These are phyloP conservation scores for Penicillium cinerascens DNA, from an alignment of 495 filamentous ascomycete species.

Conservation along the genomic window DNA sequence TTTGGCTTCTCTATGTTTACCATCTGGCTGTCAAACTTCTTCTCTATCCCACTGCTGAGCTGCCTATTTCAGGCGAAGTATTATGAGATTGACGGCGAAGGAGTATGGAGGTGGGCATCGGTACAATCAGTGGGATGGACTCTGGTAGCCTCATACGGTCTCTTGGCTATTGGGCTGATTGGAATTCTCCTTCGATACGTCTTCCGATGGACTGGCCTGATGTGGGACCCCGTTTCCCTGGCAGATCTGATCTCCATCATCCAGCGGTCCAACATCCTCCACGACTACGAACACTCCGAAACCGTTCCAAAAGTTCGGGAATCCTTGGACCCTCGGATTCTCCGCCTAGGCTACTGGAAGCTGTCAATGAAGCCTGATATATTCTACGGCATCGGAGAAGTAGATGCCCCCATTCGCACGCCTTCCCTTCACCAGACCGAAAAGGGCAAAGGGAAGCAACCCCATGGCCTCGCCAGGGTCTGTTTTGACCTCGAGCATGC, in stretches of 20 bases:
- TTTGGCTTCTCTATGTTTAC: conserved; percentile 52
- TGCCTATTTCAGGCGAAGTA: conserved; percentile 60
- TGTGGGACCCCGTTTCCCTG: conserved; percentile 79
- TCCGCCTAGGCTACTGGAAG: conserved; percentile 82
- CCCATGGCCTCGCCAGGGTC: conserved; percentile 28
- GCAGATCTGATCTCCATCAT: conserved; percentile 74
- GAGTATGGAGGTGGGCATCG: conserved; percentile 71
- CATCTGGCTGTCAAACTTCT: conserved; percentile 61
- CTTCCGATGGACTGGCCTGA: conserved; percentile 63
- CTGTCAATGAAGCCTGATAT: conserved; percentile 54
- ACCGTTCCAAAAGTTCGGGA: conserved; percentile 47
- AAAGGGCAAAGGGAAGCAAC: conserved; percentile 31
- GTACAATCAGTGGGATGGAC: conserved; percentile 77
- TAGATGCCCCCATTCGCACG: conserved; percentile 51
- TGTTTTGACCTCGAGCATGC: conserved; percentile 45
- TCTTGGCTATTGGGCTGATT: conserved; percentile 56
- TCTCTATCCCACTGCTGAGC: conserved; percentile 62
- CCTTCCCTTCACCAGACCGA: conserved; percentile 49
- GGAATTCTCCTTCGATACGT: conserved; percentile 50
- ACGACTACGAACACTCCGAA: conserved; percentile 62
- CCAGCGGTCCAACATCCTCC: conserved; percentile 72
- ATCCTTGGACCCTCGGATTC: conserved; percentile 44
- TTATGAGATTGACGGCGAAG: conserved; percentile 38
- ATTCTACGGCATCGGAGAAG: conserved; percentile 65
- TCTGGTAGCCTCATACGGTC: conserved; percentile 66